Conservation (phyloP, 768 basidiomycete genomes). For the Leucogyrophana mollusca region DNA sequence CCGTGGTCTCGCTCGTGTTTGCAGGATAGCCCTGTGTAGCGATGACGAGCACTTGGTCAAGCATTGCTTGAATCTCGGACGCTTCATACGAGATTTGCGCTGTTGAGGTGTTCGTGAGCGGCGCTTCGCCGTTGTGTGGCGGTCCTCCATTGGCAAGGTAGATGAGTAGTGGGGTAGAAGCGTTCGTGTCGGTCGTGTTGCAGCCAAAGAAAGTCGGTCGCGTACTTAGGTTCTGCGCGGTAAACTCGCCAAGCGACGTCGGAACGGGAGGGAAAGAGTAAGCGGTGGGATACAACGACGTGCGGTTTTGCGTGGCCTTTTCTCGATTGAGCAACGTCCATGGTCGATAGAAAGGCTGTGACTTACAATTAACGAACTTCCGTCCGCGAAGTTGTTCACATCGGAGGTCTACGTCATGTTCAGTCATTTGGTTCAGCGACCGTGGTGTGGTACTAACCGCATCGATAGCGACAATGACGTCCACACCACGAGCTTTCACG, state of each 20-base stretch:
- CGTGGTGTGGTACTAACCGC: conserved; percentile 24
- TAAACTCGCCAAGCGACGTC: conserved; percentile 23
- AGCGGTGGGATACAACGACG: conserved; percentile 29
- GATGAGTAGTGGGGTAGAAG: conserved; percentile 46
- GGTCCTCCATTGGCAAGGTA: conserved; percentile 59
- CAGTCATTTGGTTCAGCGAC: conserved; percentile 1
- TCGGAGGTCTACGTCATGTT: conserved; percentile 14
- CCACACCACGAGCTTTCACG: conserved; percentile 42
- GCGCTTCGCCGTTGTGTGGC: conserved; percentile 34
- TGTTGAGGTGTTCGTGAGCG: conserved; percentile 44
- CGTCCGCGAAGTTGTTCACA: conserved; percentile 17
- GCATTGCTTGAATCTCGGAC: conserved; percentile 39
- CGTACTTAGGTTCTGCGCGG: conserved; percentile 32
- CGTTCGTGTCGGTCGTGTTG: conserved; percentile 20
- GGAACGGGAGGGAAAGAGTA: conserved; percentile 35
- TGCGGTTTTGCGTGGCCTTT: conserved; percentile 37
- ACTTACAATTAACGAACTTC: conserved; percentile 26
- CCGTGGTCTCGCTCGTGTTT: conserved; percentile 23
- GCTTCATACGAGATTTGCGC: conserved; percentile 34
- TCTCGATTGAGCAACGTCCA: too few relatives aligned
- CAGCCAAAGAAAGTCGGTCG: conserved; percentile 51
- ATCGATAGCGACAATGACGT: conserved; percentile 53
- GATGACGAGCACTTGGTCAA: conserved; percentile 43
- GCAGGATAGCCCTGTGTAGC: conserved; percentile 42
- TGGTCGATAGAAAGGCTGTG: not conserved